Conservation (phyloP, 768 basidiomycete genomes). For the Leccinellum rugosiceps region DNA sequence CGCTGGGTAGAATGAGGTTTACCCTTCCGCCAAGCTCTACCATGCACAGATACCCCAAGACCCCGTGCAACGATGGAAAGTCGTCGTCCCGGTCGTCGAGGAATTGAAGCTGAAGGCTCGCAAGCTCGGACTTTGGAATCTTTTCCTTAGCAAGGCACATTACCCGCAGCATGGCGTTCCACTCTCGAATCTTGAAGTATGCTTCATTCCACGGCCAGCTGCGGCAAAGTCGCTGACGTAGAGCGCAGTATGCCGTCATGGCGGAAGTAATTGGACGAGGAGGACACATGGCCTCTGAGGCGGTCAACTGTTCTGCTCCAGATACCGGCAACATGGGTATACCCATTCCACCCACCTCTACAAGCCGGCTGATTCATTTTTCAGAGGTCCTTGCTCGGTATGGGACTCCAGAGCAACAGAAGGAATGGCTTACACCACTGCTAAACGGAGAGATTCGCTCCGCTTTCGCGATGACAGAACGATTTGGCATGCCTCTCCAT, state of each 20-base stretch:
- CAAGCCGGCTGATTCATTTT: neutral
- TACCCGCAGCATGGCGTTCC: constrained; percentile 88
- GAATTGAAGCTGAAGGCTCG: constrained; percentile 88
- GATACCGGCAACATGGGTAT: constrained; percentile 98
- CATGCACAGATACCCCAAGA: constrained; percentile 81
- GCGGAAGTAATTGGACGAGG: constrained; percentile 91
- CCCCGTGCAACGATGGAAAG: constrained; percentile 76
- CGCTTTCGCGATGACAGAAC: constrained; percentile 97
- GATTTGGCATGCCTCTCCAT: constrained; percentile 52
- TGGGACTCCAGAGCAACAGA: constrained; percentile 87
- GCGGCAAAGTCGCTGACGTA: neutral
- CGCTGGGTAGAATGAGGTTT: constrained; percentile 70
- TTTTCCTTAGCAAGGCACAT: constrained; percentile 92
- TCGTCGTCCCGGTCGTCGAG: constrained; percentile 73
- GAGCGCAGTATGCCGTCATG: constrained; percentile 88
- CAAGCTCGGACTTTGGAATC: constrained; percentile 90
- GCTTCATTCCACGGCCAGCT: constrained; percentile 9
- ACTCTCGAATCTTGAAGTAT: constrained; percentile 90
- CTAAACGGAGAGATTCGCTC: constrained; percentile 92
- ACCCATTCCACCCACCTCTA: neutral
- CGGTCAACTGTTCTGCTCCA: constrained; percentile 91
- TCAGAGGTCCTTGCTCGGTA: constrained; percentile 95
- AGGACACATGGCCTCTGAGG: constrained; percentile 79
- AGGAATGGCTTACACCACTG: constrained; percentile 84
- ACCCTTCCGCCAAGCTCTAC: constrained; percentile 74